These are phyloP conservation scores for Geotrichum candidum DNA, from an alignment of 1,139 yeast species.

Conservation along the genomic window DNA sequence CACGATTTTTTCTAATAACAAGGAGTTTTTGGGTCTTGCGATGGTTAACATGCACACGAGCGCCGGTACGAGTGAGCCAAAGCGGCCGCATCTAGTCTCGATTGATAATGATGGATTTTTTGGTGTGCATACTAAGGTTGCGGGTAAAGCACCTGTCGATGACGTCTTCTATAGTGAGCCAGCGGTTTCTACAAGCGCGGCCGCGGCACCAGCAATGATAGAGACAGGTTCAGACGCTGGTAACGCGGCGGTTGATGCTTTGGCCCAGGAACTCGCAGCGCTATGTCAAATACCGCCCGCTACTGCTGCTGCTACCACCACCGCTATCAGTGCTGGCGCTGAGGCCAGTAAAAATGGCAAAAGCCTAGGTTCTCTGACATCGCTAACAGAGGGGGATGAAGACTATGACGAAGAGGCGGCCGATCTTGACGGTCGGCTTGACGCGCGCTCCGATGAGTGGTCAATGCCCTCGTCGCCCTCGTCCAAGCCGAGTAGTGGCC, in stretches of 20 bases:
- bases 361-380: neutral
- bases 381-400: conserved; percentile 1
- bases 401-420: conserved; percentile 1
- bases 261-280: neutral
- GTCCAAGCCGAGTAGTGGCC: neutral
- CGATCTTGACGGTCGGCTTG: conserved; percentile 1
- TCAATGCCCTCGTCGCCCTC: conserved; percentile 2
- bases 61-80: neutral
- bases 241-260: neutral
- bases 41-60: conserved; percentile 15
- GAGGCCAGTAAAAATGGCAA: neutral
- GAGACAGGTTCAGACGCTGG: too few relatives aligned
- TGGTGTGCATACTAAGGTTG: conserved; percentile 27
- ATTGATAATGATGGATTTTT: conserved; percentile 30
- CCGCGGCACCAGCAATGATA: neutral
- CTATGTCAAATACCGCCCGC: neutral
- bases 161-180: neutral
- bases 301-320: too few relatives aligned
- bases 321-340: neutral
- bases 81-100: conserved; percentile 20
- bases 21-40: conserved; percentile 29
- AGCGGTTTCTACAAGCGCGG: neutral
- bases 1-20: conserved; percentile 30
- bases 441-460: neutral
- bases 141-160: neutral